Percentiles rank a stretch among this genome's conserved stretches.
Conservation (phyloP, 2,329 filamentous ascomycete species). For the Botryotinia globosa region DNA sequence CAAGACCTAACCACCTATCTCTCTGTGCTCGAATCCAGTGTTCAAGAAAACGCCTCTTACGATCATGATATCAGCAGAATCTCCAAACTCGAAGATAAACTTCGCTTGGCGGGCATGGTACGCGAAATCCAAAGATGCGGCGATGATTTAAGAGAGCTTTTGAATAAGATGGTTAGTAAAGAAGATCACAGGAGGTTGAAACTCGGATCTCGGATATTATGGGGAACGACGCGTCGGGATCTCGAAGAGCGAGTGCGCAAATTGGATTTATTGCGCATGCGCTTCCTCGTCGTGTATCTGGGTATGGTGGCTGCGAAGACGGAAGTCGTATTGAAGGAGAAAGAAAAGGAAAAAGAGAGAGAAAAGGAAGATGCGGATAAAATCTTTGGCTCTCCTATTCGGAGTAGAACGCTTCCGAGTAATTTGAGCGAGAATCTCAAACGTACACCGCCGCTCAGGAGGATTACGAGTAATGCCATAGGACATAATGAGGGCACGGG, state of each 20-base stretch:
- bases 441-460: slow-evolving; percentile 45
- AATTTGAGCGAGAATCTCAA: slow-evolving; percentile 30
- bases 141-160: slow-evolving; percentile 59
- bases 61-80: slow-evolving; percentile 58
- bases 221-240: slow-evolving; percentile 53
- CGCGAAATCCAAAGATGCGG: slow-evolving; percentile 60
- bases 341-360: neutral
- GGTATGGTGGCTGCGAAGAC: slow-evolving; percentile 50
- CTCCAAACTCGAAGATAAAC: slow-evolving; percentile 59
- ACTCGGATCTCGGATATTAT: slow-evolving; percentile 44
- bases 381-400: neutral
- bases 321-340: slow-evolving; percentile 21
- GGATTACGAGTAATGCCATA: slow-evolving; percentile 53
- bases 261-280: slow-evolving; percentile 61
- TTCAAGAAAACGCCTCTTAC: slow-evolving; percentile 63
- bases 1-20: slow-evolving; percentile 56
- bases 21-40: slow-evolving; percentile 57
- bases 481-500: slow-evolving; percentile 51
- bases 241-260: slow-evolving; percentile 58
- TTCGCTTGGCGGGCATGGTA: slow-evolving; percentile 56
- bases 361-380: slow-evolving; percentile 13
- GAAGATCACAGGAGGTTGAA: slow-evolving; percentile 47
- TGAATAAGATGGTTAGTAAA: slow-evolving; percentile 50
- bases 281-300: slow-evolving; percentile 63
- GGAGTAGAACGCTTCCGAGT: neutral